These are phyloP conservation scores for Aspergillus ochraceus DNA, from an alignment of 2,329 filamentous ascomycete species.

Conservation along the genomic window DNA sequence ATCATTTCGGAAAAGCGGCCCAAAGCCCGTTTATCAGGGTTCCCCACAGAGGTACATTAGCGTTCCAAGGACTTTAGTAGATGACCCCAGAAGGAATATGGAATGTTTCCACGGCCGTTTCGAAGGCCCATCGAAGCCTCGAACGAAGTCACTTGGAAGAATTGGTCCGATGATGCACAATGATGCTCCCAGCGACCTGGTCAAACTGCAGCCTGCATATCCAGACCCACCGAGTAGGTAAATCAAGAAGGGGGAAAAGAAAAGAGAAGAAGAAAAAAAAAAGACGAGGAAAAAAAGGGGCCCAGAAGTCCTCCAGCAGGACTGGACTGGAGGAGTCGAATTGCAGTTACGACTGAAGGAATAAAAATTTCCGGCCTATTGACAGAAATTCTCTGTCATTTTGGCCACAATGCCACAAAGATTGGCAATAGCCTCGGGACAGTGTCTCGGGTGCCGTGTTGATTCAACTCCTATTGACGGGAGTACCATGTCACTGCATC, in stretches of 20 bases:
- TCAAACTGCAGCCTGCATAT: background rate
- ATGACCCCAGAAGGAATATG: conserved; percentile 6
- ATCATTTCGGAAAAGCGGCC: conserved; percentile 25
- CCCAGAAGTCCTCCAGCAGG: background rate
- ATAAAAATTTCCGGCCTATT: conserved; percentile 16
- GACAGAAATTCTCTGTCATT: conserved; percentile 13
- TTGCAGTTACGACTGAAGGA: conserved; percentile 14
- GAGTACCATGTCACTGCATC: background rate
- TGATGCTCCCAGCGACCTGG: background rate
- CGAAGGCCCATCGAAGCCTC: conserved; percentile 21
- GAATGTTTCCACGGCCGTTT: conserved; percentile 17
- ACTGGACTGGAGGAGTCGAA: conserved; percentile 12
- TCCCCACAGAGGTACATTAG: conserved; percentile 23
- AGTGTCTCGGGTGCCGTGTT: background rate
- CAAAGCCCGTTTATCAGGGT: conserved; percentile 22
- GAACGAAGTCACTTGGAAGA: conserved; percentile 10
- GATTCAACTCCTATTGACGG: background rate
- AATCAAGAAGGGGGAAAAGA: background rate
- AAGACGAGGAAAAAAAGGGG: background rate
- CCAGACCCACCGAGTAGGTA: background rate
- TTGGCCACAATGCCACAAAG: conserved; percentile 2
- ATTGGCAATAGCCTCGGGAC: background rate
- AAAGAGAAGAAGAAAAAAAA: background rate
- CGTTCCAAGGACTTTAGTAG: conserved; percentile 5
- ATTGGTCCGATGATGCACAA: conserved; percentile 13